phyloP scores from a whole-genome alignment of 176 grass and related monocot genomes.

The Rhynchospora tenuis region DNA sequence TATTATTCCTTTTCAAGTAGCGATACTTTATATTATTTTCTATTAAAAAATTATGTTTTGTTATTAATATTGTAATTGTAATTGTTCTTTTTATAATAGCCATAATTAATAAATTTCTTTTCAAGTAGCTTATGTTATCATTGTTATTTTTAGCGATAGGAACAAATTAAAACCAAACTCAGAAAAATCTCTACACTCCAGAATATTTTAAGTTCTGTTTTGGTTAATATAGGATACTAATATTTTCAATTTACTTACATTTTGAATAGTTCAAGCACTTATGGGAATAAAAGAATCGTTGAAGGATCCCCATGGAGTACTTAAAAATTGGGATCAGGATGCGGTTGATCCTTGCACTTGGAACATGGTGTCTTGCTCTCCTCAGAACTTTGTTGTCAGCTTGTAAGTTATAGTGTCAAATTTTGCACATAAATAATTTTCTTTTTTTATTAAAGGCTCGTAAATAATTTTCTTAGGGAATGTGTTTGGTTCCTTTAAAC shows the following conservation, averaged over 20 bases:
- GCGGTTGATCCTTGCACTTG: slow-evolving; percentile 39
- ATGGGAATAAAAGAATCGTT: slow-evolving; percentile 35
- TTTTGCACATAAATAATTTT: background rate
- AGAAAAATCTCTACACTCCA: background rate
- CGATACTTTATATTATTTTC: too few species aligned
- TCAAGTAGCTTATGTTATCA: background rate
- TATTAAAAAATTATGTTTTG: background rate
- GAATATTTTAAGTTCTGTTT: background rate
- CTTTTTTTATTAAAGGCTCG: background rate
- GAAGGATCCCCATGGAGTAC: slow-evolving; percentile 34
- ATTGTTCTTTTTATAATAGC: background rate
- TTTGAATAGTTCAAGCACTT: slow-evolving; percentile 31
- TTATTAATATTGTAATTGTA: background rate
- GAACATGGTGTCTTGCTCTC: slow-evolving; percentile 31
- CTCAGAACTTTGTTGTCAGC: slow-evolving; percentile 28
- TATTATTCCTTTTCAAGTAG: too few species aligned
- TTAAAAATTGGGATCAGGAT: slow-evolving; percentile 32
- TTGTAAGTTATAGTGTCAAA: slow-evolving; percentile 19
- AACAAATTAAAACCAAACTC: background rate
- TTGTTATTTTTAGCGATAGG: background rate
- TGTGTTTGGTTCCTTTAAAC: background rate
- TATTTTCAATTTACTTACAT: background rate
- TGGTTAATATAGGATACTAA: background rate
- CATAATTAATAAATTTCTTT: background rate
- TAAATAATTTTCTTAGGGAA: background rate